phyloP scores from a whole-genome alignment of 345 rosid genomes.

The Moricandia moricandioides region DNA sequence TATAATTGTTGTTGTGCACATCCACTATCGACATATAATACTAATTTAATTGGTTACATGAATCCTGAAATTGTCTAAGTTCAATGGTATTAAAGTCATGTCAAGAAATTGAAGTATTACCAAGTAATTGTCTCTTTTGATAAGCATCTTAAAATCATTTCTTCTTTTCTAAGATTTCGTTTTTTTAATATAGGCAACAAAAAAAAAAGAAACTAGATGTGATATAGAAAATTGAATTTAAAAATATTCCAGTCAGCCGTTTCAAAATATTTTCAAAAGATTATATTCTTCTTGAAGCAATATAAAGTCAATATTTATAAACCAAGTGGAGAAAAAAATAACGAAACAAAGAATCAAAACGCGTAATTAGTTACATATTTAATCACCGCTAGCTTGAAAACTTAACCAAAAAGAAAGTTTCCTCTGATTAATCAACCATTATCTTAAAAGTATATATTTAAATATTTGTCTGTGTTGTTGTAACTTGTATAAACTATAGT shows the following conservation, averaged over 20 bases:
- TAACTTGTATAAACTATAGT: neutral
- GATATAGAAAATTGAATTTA: neutral
- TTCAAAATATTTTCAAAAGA: neutral
- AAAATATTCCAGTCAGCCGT: neutral
- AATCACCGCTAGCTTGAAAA: neutral
- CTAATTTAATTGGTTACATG: neutral
- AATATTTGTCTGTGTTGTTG: too few species aligned
- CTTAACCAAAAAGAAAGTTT: neutral
- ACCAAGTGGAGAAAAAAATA: neutral
- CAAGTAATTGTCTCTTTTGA: too few species aligned
- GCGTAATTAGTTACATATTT: neutral
- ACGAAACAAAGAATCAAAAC: neutral
- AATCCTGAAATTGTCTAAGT: neutral
- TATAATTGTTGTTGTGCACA: neutral
- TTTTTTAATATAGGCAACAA: too few species aligned
- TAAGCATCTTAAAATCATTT: too few species aligned
- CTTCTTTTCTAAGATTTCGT: neutral
- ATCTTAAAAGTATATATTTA: too few species aligned
- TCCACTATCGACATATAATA: neutral
- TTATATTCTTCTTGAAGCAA: neutral
- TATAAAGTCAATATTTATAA: neutral
- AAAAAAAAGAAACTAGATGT: neutral
- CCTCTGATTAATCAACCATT: neutral
- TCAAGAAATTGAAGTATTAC: too few species aligned
- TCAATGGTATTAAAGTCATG: too few species aligned